Percentiles rank a stretch among this genome's conserved stretches.
phyloP scores from a whole-genome alignment of 2,329 filamentous ascomycete genomes.

The Colletotrichum cordylinicola region DNA sequence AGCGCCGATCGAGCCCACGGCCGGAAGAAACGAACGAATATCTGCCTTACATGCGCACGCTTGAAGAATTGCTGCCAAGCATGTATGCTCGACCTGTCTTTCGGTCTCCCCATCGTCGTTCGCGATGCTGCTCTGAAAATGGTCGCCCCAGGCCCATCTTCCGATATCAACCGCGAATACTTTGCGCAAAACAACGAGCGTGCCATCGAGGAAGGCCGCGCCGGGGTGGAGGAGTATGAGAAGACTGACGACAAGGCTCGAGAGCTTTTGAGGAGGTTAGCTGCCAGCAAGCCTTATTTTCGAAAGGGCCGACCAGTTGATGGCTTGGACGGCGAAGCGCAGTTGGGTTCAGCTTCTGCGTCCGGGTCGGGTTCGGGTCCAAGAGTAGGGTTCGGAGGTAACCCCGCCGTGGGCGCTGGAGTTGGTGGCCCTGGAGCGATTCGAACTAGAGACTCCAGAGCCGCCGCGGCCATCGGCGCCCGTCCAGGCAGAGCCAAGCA shows the following conservation, averaged over 20 bases:
- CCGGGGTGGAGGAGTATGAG: conserved; percentile 87
- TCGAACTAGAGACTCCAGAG: conserved; percentile 71
- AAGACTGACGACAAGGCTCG: conserved; percentile 97
- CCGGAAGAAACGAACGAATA: conserved; percentile 91
- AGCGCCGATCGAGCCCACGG: conserved; percentile 86
- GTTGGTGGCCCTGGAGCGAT: conserved; percentile 76
- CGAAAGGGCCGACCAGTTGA: conserved; percentile 83
- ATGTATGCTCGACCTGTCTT: conserved; percentile 97
- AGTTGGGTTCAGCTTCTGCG: conserved; percentile 34
- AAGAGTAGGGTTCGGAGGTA: conserved; percentile 41
- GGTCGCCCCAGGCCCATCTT: conserved; percentile 91
- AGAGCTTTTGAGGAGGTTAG: conserved; percentile 82
- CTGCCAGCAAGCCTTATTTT: conserved; percentile 94
- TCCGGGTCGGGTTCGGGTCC: conserved; percentile 22
- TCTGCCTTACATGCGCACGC: conserved; percentile 94
- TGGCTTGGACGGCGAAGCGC: conserved; percentile 43
- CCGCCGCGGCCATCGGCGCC: conserved; percentile 55
- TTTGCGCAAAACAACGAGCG: conserved; percentile 98
- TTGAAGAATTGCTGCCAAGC: conserved; percentile 99
- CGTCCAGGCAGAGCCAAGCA: conserved; percentile 55
- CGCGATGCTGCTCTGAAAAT: conserved; percentile 97
- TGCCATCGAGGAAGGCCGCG: conserved; percentile 90
- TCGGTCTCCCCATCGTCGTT: conserved; percentile 92
- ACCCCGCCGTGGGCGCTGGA: conserved; percentile 59
- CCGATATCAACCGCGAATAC: conserved; percentile 94